Percentiles rank a stretch among this genome's conserved stretches.
These are phyloP conservation scores for Bipolaris bicolor DNA, from an alignment of 2,329 filamentous ascomycete species.

Conservation along the genomic window DNA sequence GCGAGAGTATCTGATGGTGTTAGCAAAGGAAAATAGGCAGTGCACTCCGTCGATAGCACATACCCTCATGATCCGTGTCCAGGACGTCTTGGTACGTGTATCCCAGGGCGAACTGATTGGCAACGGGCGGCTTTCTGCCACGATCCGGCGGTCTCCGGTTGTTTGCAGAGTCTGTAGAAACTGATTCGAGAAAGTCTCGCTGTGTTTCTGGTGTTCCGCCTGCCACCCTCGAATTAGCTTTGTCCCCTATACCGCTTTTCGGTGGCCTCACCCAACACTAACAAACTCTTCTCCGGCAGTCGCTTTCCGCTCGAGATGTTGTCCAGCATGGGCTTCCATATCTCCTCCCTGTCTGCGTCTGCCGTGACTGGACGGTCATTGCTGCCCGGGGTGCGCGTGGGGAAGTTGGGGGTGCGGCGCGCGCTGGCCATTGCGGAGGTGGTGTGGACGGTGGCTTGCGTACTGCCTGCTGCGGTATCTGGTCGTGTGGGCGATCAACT, in stretches of 20 bases:
- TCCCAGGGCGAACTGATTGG: constrained; percentile 89
- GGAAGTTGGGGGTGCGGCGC: constrained; percentile 41
- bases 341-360: constrained; percentile 75
- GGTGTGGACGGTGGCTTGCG: constrained; percentile 26
- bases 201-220: constrained; percentile 84
- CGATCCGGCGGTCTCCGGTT: constrained; percentile 60
- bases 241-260: constrained; percentile 18
- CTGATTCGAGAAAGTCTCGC: constrained; percentile 74
- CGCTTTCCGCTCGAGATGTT: constrained; percentile 87
- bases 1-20: constrained; percentile 75
- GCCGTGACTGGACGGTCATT: constrained; percentile 53
- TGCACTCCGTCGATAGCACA: constrained; percentile 21
- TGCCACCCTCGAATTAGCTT: constrained; percentile 46
- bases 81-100: constrained; percentile 96
- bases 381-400: constrained; percentile 29
- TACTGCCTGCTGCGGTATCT: neutral
- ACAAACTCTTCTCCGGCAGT: constrained; percentile 87
- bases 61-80: constrained; percentile 91
- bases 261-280: constrained; percentile 73
- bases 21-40: constrained; percentile 8
- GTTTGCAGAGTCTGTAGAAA: constrained; percentile 48
- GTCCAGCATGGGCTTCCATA: constrained; percentile 94
- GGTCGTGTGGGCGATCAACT: neutral
- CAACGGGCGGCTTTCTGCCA: constrained; percentile 71
- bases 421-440: constrained; percentile 46